Conservation (phyloP, 768 basidiomycete species). For the Coprinopsis cinerea region DNA sequence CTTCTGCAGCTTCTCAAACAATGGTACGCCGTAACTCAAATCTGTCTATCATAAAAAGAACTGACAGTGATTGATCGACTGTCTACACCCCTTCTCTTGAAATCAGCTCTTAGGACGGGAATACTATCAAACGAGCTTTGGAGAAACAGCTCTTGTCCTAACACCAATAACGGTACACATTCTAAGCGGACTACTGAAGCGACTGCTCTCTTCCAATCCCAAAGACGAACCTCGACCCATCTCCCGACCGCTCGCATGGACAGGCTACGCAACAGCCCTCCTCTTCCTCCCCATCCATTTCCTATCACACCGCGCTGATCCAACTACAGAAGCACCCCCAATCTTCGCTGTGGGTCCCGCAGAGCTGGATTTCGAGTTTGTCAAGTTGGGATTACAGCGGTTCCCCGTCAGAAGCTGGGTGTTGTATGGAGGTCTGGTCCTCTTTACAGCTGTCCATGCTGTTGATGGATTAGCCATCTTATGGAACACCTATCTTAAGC, state of each 20-base stretch:
- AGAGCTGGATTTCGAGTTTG: conserved; percentile 80
- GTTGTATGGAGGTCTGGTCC: conserved; percentile 58
- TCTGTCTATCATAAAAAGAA: neutral
- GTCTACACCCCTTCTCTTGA: neutral
- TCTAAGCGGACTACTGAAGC: conserved; percentile 51
- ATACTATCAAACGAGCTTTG: conserved; percentile 73
- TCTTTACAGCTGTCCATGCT: conserved; percentile 51
- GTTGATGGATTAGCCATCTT: conserved; percentile 55
- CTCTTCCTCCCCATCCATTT: conserved; percentile 66
- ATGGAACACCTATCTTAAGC: conserved; percentile 42
- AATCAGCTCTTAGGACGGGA: conserved; percentile 72
- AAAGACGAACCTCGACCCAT: conserved; percentile 26
- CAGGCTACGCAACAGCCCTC: conserved; percentile 56
- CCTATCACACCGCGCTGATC: conserved; percentile 58
- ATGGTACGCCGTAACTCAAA: conserved; percentile 49
- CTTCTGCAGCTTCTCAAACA: conserved; percentile 58
- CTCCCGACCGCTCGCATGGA: conserved; percentile 45
- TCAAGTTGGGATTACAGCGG: conserved; percentile 58
- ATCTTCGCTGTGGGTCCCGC: conserved; percentile 61
- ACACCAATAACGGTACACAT: conserved; percentile 63
- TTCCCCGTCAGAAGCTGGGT: conserved; percentile 62
- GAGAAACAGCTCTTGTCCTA: conserved; percentile 64
- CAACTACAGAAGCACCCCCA: conserved; percentile 37
- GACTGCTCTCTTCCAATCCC: conserved; percentile 36
- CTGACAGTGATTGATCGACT: neutral